These are phyloP conservation scores for Caloboletus inedulis DNA, from an alignment of 1,284 basidiomycete genomes.

Conservation along the genomic window DNA sequence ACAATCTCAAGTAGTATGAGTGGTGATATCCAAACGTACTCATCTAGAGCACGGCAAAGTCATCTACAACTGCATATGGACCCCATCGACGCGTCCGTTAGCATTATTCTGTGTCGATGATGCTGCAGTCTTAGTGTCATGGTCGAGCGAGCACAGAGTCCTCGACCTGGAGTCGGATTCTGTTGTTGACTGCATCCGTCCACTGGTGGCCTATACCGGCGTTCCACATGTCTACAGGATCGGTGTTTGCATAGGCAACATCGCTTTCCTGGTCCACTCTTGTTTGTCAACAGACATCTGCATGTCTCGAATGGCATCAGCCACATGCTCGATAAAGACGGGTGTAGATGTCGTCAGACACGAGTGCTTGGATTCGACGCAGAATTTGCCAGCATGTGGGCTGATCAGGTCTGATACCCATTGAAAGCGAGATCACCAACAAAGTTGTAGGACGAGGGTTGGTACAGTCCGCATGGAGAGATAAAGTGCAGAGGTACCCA, in stretches of 20 bases:
- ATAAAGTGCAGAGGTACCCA: neutral
- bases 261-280: constrained; percentile 1
- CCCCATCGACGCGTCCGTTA: too few relatives aligned
- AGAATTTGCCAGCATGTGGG: too few relatives aligned
- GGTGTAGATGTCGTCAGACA: constrained; percentile 70
- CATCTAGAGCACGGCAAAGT: neutral
- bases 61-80: neutral
- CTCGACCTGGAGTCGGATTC: too few relatives aligned
- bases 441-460: neutral
- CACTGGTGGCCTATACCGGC: neutral
- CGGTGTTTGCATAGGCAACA: too few relatives aligned
- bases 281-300: constrained; percentile 37
- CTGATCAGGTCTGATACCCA: too few relatives aligned
- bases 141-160: neutral
- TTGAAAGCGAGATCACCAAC: too few relatives aligned
- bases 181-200: too few relatives aligned
- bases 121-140: neutral
- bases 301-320: too few relatives aligned
- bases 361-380: constrained; percentile 85
- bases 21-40: too few relatives aligned
- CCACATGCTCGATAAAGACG: constrained; percentile 67
- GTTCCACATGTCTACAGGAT: too few relatives aligned
- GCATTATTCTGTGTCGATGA: neutral
- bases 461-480: neutral
- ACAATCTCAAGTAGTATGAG: too few relatives aligned